phyloP scores from a whole-genome alignment of 2,329 filamentous ascomycete species.

The Aspergillus ibericus region DNA sequence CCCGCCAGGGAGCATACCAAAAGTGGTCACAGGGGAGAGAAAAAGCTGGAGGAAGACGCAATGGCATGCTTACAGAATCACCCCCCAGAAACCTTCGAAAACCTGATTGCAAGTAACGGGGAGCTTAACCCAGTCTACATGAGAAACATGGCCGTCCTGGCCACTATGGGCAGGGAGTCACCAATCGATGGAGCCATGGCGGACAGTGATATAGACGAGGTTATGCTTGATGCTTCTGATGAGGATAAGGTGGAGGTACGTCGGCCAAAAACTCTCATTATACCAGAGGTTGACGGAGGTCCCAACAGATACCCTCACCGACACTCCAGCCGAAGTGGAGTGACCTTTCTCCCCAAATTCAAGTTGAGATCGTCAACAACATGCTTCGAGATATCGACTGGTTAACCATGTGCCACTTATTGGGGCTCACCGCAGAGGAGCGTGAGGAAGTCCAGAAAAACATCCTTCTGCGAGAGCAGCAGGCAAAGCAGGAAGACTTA shows the following conservation, averaged over 20 bases:
- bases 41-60: background rate
- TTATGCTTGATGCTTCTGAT: conserved; percentile 1
- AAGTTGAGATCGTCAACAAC: conserved; percentile 39
- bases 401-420: conserved; percentile 20
- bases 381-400: conserved; percentile 26
- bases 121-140: conserved; percentile 27
- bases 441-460: conserved; percentile 18
- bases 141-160: conserved; percentile 30
- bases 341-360: conserved; percentile 33
- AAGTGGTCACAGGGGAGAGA: background rate
- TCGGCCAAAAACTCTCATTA: background rate
- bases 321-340: conserved; percentile 28
- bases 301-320: background rate
- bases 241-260: conserved; percentile 6
- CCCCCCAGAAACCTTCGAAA: conserved; percentile 19
- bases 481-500: conserved; percentile 31
- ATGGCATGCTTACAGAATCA: conserved; percentile 12
- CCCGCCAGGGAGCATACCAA: background rate
- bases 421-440: conserved; percentile 29
- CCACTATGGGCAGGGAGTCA: background rate
- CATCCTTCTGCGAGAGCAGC: conserved; percentile 23
- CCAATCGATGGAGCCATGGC: conserved; percentile 12
- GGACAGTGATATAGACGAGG: conserved; percentile 23
- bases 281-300: background rate
- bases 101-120: conserved; percentile 30